Evolutionary conservation across 257 asterid species (phyloP), one percentile per base, ranked within the genome.

Genomic region (Nicotiana noctiflora): DNA sequence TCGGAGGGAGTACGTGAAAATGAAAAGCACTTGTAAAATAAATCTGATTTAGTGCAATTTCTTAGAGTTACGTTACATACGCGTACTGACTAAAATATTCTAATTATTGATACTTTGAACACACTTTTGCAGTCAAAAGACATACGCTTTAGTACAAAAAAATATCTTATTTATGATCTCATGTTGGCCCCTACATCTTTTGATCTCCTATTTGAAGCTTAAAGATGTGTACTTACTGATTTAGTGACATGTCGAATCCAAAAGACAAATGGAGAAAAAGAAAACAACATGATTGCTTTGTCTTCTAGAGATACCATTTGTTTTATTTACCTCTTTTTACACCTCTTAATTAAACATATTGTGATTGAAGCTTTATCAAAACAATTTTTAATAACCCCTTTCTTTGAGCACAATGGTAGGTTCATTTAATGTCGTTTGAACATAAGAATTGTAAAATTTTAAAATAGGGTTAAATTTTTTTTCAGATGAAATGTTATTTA

Each of bases 181-280:
- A n/a, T 49, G 27, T 19, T 67, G 83, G 83, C 23, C 68, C 79
- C 79, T 53, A 80, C 79, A 66, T 66, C 83, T 67, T 80, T 67
- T 80, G 18, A 19, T 52, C 10, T 80, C 59, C 57, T 79, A 40
- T 46, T 32, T 52, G 23, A 27, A 67, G 40, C 53, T 46, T 46
- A 67, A 80, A 80, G 57, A 67, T 53, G 37, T 52, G 79, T 66
- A 80, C 79, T 65, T 80, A 53, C n/a, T 65, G 21, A 65, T 65
- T 65, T 44, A 57, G 10, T 9, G 40, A 53, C n/a, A 32, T 23
- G 10, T 67, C 9, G 27, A 13, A 65, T 10, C 61, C 56, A 18
- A 44, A 18, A 52, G 76, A 15, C 51, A 53, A 51, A 6, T 6
- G 44, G 67, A 10, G 0, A 55, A 80, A 32, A 80, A 80, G 15